Conservation (phyloP, 2,329 filamentous ascomycete genomes). For the Hypoxylon sp. region DNA sequence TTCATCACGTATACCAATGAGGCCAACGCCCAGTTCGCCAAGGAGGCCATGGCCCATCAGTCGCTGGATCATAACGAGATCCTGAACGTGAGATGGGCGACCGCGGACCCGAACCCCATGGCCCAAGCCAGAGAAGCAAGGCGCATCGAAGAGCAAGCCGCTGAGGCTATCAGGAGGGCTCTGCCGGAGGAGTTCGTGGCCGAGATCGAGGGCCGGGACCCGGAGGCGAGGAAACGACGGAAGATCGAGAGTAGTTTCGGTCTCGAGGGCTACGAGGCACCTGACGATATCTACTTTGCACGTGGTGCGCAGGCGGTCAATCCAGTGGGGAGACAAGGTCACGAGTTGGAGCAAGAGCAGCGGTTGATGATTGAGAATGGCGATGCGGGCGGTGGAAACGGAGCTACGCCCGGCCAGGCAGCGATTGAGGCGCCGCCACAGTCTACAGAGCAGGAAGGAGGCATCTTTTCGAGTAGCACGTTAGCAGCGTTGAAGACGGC, state of each 20-base stretch:
- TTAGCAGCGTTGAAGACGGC: slow-evolving; percentile 79
- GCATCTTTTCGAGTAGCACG: slow-evolving; percentile 86
- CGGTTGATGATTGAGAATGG: slow-evolving; percentile 69
- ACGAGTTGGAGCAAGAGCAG: slow-evolving; percentile 73
- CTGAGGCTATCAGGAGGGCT: slow-evolving; percentile 89
- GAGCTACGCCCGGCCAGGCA: slow-evolving; percentile 55
- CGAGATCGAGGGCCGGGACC: slow-evolving; percentile 92
- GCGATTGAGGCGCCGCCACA: slow-evolving; percentile 56
- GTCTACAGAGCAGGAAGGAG: slow-evolving; percentile 57
- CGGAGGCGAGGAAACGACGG: slow-evolving; percentile 86
- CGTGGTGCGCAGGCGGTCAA: slow-evolving; percentile 78
- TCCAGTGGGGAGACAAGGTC: slow-evolving; percentile 67
- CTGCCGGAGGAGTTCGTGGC: slow-evolving; percentile 91
- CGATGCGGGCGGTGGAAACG: slow-evolving; percentile 60
- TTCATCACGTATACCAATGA: slow-evolving; percentile 97
- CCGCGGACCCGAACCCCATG: slow-evolving; percentile 94
- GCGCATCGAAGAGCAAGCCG: slow-evolving; percentile 93
- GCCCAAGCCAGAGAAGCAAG: slow-evolving; percentile 92
- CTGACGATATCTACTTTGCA: slow-evolving; percentile 93
- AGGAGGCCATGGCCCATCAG: slow-evolving; percentile 97
- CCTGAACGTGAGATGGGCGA: slow-evolving; percentile 96
- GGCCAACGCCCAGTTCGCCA: slow-evolving; percentile 89
- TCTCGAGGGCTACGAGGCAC: slow-evolving; percentile 90
- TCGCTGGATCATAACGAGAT: slow-evolving; percentile 91
- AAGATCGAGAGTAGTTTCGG: slow-evolving; percentile 92